phyloP scores from a whole-genome alignment of 139 green algal species.

The Limnomonas spitsbergensis region DNA sequence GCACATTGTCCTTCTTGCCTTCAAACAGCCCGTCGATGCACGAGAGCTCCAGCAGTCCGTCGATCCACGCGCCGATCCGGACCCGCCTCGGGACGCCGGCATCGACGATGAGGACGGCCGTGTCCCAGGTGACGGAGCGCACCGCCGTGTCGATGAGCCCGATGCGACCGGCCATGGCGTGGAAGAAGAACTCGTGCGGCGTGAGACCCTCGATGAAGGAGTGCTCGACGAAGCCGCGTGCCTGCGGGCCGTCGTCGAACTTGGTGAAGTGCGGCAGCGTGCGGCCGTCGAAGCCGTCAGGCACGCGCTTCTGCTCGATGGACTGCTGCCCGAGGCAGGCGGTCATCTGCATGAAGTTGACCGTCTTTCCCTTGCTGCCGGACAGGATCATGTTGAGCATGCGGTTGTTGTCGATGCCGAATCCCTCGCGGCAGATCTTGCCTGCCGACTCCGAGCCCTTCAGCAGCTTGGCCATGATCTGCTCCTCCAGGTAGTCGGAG shows the following conservation, averaged over 20 bases:
- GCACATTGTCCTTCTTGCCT: not conserved
- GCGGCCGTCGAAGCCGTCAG: slow-evolving; percentile 83
- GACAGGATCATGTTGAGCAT: slow-evolving; percentile 95
- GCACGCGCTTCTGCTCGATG: slow-evolving; percentile 96
- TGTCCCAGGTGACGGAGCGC: slow-evolving; percentile 40
- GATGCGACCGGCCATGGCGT: slow-evolving; percentile 94
- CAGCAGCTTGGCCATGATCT: not conserved
- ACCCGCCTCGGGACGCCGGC: not conserved
- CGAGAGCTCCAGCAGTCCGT: slow-evolving; percentile 30
- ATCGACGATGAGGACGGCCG: slow-evolving; percentile 5
- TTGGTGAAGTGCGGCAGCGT: slow-evolving; percentile 91
- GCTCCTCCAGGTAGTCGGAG: slow-evolving; percentile 87
- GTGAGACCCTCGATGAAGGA: slow-evolving; percentile 90
- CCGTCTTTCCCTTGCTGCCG: slow-evolving; percentile 89
- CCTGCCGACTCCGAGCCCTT: not conserved
- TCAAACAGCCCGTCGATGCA: not conserved
- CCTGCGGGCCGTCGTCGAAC: slow-evolving; percentile 88
- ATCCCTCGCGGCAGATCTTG: not conserved
- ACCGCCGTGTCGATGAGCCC: slow-evolving; percentile 97
- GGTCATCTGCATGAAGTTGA: slow-evolving; percentile 99
- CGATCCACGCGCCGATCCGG: slow-evolving; percentile 20
- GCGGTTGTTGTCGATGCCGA: slow-evolving; percentile 73
- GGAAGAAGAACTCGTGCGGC: slow-evolving; percentile 97
- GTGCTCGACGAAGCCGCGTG: slow-evolving; percentile 94
- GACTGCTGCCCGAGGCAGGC: slow-evolving; percentile 97